phyloP scores from a whole-genome alignment of 805 yeast genomes.

The Candida pseudoglaebosa region DNA sequence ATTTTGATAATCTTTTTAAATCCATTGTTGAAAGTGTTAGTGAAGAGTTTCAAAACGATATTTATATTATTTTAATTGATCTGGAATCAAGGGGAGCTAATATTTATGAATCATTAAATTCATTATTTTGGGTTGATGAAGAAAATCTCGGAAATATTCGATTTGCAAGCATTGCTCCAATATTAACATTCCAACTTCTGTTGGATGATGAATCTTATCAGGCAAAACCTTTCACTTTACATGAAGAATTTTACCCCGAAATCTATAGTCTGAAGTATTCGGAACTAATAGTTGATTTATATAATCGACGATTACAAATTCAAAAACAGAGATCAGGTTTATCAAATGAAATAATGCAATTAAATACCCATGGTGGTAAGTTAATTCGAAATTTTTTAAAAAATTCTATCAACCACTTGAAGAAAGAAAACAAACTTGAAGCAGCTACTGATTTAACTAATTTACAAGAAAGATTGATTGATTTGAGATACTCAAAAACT shows the following conservation, averaged over 20 bases:
- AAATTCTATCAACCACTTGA: conserved; percentile 18
- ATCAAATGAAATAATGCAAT: conserved; percentile 25
- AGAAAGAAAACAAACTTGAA: conserved; percentile 11
- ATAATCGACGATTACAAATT: conserved; percentile 13
- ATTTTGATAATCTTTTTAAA: conserved; percentile 16
- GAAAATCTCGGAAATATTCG: conserved; percentile 26
- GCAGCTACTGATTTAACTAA: conserved; percentile 14
- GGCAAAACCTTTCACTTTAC: conserved; percentile 19
- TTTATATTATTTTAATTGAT: conserved; percentile 32
- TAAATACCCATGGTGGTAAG: conserved; percentile 39
- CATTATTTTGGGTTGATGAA: conserved; percentile 34
- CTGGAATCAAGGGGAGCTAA: conserved; percentile 20
- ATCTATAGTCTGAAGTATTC: conserved; percentile 24
- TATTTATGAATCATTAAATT: conserved; percentile 31
- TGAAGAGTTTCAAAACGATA: conserved; percentile 15
- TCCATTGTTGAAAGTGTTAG: conserved; percentile 25
- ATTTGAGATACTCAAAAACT: conserved; percentile 13
- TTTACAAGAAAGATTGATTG: conserved; percentile 17
- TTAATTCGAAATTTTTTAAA: conserved; percentile 24
- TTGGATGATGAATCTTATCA: conserved; percentile 22
- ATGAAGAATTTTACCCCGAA: conserved; percentile 33
- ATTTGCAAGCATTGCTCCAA: conserved; percentile 24
- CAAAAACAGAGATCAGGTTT: conserved; percentile 15
- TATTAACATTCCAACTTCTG: conserved; percentile 26
- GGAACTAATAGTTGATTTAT: conserved; percentile 18